These are phyloP conservation scores for Calonectria pseudoturangicola DNA, from an alignment of 2,329 filamentous ascomycete genomes.

Conservation along the genomic window DNA sequence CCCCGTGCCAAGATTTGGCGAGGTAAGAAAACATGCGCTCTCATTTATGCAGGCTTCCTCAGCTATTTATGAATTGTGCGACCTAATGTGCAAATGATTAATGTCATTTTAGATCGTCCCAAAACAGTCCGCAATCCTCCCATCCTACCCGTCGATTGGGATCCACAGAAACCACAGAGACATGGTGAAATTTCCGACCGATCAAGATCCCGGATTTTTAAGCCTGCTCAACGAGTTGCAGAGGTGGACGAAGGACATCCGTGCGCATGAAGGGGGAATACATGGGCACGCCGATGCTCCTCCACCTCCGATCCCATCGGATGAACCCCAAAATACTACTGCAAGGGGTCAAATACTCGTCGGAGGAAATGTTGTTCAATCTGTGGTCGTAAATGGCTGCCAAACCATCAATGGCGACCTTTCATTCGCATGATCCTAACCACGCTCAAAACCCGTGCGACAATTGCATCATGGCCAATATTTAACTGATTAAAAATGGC, in stretches of 20 bases:
- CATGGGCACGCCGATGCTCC: neutral
- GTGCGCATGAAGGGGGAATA: neutral
- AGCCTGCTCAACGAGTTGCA: conserved; percentile 8
- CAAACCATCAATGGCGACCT: conserved; percentile 30
- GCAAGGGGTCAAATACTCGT: conserved; percentile 9
- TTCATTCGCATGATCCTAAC: neutral
- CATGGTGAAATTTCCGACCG: conserved; percentile 24
- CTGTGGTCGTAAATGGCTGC: conserved; percentile 26
- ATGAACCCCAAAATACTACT: too few relatives aligned
- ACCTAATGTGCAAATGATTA: neutral
- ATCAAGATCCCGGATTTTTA: conserved; percentile 18
- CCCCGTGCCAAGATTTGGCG: neutral
- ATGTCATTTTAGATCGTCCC: conserved; percentile 14
- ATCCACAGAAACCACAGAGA: conserved; percentile 26
- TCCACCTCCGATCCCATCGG: neutral
- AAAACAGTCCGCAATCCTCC: conserved; percentile 25
- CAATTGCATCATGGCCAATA: neutral
- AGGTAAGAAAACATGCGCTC: neutral
- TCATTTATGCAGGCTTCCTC: neutral
- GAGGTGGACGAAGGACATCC: conserved; percentile 18
- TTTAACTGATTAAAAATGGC: neutral
- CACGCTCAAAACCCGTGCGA: neutral
- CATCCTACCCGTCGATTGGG: conserved; percentile 25
- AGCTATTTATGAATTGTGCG: neutral
- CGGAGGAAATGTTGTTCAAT: conserved; percentile 25